Conservation (phyloP, 2,329 filamentous ascomycete genomes). For the Ophiostoma sp. region DNA sequence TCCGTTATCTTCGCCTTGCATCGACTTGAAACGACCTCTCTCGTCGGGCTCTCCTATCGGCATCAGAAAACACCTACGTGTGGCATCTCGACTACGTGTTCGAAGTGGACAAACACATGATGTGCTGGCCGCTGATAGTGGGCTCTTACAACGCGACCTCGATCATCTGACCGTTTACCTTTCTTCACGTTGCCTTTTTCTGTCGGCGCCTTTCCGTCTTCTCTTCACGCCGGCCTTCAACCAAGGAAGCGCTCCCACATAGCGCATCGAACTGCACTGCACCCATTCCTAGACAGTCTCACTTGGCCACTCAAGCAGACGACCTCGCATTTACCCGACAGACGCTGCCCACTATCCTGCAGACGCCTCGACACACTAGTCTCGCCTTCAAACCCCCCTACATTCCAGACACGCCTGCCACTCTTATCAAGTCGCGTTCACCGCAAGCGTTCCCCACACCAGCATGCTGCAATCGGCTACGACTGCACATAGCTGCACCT, state of each 20-base stretch:
- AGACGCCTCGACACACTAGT: background rate
- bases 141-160: constrained; percentile 6
- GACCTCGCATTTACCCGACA: background rate
- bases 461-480: constrained; percentile 19
- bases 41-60: background rate
- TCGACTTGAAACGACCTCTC: background rate
- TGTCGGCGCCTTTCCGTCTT: background rate
- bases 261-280: background rate
- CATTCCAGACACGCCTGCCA: constrained; percentile 18
- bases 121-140: constrained; percentile 8
- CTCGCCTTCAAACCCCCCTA: constrained; percentile 9
- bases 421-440: background rate
- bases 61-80: background rate
- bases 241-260: too few relatives aligned
- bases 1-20: constrained; percentile 8
- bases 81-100: background rate
- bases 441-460: constrained; percentile 6
- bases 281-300: background rate
- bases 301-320: background rate
- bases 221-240: background rate
- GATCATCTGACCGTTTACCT: background rate
- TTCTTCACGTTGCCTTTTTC: background rate
- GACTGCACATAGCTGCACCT: constrained; percentile 5
- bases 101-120: constrained; percentile 12
- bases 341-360: background rate